These are phyloP conservation scores for Suillus americanus DNA, from an alignment of 768 basidiomycete genomes.

Conservation along the genomic window DNA sequence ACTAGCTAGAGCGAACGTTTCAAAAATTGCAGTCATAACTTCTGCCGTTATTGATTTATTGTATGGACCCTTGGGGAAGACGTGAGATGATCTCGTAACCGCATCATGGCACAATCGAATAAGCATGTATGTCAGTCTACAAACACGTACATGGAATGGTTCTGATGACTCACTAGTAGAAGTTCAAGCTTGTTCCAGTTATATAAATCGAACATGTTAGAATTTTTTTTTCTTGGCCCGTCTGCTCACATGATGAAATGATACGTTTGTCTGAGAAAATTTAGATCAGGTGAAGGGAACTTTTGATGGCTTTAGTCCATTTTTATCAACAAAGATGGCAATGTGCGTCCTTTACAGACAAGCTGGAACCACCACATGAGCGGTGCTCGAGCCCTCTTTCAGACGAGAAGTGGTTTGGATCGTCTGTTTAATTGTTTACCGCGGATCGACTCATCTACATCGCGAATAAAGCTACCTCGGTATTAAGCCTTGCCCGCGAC, in stretches of 20 bases:
- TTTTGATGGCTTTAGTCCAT: constrained; percentile 55
- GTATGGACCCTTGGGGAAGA: constrained; percentile 82
- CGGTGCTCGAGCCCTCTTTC: constrained; percentile 49
- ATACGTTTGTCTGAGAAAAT: constrained; percentile 65
- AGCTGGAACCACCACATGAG: constrained; percentile 54
- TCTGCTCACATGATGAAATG: constrained; percentile 53
- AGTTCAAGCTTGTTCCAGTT: constrained; percentile 66
- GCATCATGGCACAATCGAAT: constrained; percentile 66
- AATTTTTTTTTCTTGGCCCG: constrained; percentile 43
- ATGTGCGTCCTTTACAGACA: constrained; percentile 67
- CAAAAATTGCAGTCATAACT: constrained; percentile 60
- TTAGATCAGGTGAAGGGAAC: constrained; percentile 55
- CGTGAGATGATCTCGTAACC: constrained; percentile 59
- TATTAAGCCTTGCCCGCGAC: constrained; percentile 64
- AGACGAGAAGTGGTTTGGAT: constrained; percentile 28
- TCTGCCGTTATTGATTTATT: constrained; percentile 54
- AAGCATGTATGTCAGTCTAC: constrained; percentile 47
- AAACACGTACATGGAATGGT: not conserved
- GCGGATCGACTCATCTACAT: constrained; percentile 35
- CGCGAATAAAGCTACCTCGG: constrained; percentile 58
- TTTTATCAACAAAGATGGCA: constrained; percentile 80
- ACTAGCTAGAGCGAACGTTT: constrained; percentile 6
- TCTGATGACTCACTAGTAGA: constrained; percentile 6
- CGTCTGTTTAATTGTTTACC: not conserved
- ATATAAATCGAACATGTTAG: constrained; percentile 60